Percentiles rank a stretch among this genome's conserved stretches.
These are phyloP conservation scores for Pythium aphanidermatum DNA, from an alignment of 352 stramenopile genomes.

Conservation along the genomic window DNA sequence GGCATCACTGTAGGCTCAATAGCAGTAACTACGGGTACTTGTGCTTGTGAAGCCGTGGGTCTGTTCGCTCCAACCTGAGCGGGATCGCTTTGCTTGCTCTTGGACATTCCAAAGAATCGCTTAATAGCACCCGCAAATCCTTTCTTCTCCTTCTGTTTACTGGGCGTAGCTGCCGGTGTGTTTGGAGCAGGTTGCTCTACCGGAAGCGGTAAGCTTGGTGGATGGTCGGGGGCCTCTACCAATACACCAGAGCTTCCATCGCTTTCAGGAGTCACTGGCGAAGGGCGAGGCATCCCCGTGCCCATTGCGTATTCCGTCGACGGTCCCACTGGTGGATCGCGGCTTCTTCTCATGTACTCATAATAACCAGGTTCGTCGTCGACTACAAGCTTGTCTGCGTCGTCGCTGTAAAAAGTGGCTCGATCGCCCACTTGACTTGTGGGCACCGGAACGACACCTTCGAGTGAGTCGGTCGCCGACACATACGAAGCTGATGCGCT, in stretches of 20 bases:
- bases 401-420: constrained; percentile 17
- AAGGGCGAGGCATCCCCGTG: constrained; percentile 6
- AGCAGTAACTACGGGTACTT: too few relatives aligned
- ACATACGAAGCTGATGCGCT: constrained; percentile 14
- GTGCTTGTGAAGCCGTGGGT: too few relatives aligned
- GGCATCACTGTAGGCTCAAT: too few relatives aligned
- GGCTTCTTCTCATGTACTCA: constrained; percentile 16
- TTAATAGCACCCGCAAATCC: constrained; percentile 52
- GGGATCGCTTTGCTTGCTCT: constrained; percentile 12
- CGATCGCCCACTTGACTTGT: constrained; percentile 1
- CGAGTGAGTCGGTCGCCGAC: neutral
- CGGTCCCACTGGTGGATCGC: neutral
- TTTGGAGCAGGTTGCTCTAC: neutral
- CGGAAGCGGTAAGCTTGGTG: neutral
- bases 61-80: too few relatives aligned
- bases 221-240: constrained; percentile 27
- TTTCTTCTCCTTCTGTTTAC: neutral
- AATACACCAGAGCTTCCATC: constrained; percentile 37
- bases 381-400: constrained; percentile 42
- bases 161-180: constrained; percentile 11
- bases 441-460: neutral
- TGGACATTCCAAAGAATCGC: constrained; percentile 56
- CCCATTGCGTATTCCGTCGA: constrained; percentile 1
- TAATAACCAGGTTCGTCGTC: constrained; percentile 61
- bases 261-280: constrained; percentile 3